A percentile compares a stretch with the other conserved stretches of the same genome.
These are phyloP conservation scores for Cronartium ribicola DNA, from an alignment of 1,284 basidiomycete species.

Conservation along the genomic window DNA sequence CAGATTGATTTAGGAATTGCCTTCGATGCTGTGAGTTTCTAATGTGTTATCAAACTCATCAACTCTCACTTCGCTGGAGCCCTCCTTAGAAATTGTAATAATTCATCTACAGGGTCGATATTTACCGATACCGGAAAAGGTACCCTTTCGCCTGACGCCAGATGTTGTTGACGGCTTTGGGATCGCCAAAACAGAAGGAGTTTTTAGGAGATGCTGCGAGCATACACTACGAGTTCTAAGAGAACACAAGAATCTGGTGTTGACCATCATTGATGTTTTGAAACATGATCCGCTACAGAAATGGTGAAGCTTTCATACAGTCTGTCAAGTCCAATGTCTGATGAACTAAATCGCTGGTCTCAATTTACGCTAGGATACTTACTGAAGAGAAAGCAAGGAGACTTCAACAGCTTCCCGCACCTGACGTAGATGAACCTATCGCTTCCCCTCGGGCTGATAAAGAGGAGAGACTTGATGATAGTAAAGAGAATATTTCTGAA, in stretches of 20 bases:
- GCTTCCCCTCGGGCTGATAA: constrained; percentile 11
- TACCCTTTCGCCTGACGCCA: constrained; percentile 89
- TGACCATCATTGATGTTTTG: constrained; percentile 95
- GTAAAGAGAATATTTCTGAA: constrained; percentile 56
- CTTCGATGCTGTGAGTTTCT: constrained; percentile 64
- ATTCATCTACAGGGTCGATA: constrained; percentile 65
- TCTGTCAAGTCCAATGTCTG: background rate
- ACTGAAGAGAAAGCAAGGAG: constrained; percentile 45
- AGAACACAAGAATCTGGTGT: constrained; percentile 75
- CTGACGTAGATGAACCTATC: constrained; percentile 20
- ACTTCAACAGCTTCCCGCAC: constrained; percentile 18
- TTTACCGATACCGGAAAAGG: constrained; percentile 75
- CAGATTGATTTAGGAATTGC: constrained; percentile 96
- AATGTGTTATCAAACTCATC: no score
- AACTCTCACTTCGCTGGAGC: constrained; percentile 6
- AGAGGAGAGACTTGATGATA: constrained; percentile 40
- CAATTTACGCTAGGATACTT: constrained; percentile 44
- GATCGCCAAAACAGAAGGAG: constrained; percentile 80
- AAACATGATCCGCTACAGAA: constrained; percentile 90
- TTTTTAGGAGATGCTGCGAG: constrained; percentile 90
- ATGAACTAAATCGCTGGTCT: background rate
- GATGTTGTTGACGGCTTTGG: constrained; percentile 95
- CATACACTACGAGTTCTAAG: constrained; percentile 87
- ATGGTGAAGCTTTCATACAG: constrained; percentile 59
- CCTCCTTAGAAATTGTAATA: background rate